These are phyloP conservation scores for Penicillium silybi DNA, from an alignment of 495 filamentous ascomycete species.

Conservation along the genomic window DNA sequence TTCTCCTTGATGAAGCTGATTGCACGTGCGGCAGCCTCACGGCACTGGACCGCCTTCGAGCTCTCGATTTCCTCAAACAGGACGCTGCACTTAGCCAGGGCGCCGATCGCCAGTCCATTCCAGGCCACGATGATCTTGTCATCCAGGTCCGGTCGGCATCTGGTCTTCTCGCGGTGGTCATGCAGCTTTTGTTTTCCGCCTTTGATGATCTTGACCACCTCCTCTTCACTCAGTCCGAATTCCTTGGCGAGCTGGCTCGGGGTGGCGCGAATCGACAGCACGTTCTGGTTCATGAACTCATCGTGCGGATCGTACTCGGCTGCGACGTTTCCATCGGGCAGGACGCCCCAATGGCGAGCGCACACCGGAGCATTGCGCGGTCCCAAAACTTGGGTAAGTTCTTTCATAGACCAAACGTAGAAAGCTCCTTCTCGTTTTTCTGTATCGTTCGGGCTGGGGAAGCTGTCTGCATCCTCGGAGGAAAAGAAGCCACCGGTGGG, in stretches of 20 bases:
- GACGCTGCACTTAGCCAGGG: slow-evolving; percentile 69
- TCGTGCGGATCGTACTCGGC: slow-evolving; percentile 82
- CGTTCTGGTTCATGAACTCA: slow-evolving; percentile 80
- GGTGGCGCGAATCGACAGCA: slow-evolving; percentile 55
- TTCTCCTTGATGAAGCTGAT: slow-evolving; percentile 72
- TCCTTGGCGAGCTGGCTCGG: slow-evolving; percentile 69
- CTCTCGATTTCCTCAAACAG: slow-evolving; percentile 59
- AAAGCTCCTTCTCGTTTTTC: slow-evolving; percentile 93
- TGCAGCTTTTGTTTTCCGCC: slow-evolving; percentile 65
- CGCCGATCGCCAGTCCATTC: slow-evolving; percentile 89
- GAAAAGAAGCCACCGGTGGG: slow-evolving; percentile 77
- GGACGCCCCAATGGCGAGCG: slow-evolving; percentile 81
- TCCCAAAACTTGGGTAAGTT: slow-evolving; percentile 75
- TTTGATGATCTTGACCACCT: slow-evolving; percentile 68
- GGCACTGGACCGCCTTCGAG: slow-evolving; percentile 54
- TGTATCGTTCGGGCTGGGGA: slow-evolving; percentile 64
- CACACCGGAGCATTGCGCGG: slow-evolving; percentile 67
- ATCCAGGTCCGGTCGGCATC: slow-evolving; percentile 78
- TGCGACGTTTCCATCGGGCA: slow-evolving; percentile 85
- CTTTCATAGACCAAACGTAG: slow-evolving; percentile 90
- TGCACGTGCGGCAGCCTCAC: slow-evolving; percentile 62
- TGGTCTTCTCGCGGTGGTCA: slow-evolving; percentile 67
- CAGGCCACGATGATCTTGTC: slow-evolving; percentile 86
- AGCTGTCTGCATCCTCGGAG: slow-evolving; percentile 91
- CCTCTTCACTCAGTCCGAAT: slow-evolving; percentile 68